A percentile compares a stretch with the other conserved stretches of the same genome.
Conservation (phyloP, 176 grass and related monocot genomes). For the Eleusine coracana region DNA sequence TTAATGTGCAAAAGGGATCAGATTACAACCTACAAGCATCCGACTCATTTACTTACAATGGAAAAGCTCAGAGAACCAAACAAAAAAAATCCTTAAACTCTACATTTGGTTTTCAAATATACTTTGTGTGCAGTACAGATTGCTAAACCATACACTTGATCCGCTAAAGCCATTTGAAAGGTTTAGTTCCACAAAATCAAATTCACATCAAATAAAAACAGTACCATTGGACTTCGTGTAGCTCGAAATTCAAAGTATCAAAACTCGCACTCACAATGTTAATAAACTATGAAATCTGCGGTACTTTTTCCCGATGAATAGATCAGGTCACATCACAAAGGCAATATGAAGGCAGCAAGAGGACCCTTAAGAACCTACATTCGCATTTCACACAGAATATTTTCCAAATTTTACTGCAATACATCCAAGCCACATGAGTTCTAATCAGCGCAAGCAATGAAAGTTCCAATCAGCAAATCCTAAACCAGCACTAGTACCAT, state of each 20-base stretch:
- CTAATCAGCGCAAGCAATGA: background rate
- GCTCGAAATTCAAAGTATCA: background rate
- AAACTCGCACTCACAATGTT: background rate
- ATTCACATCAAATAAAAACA: background rate
- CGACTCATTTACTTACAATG: background rate
- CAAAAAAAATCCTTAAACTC: background rate
- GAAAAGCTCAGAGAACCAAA: background rate
- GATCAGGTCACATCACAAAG: background rate
- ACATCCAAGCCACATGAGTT: background rate
- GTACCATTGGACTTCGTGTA: background rate
- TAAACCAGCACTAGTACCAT: background rate
- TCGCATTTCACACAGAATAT: background rate
- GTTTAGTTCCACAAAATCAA: background rate
- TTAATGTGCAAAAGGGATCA: conserved; percentile 3
- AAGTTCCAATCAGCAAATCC: background rate
- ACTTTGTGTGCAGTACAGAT: background rate
- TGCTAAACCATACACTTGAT: background rate
- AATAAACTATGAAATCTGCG: background rate
- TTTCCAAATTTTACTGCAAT: background rate
- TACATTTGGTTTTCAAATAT: background rate
- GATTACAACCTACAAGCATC: background rate
- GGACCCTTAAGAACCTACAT: background rate
- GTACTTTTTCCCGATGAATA: background rate
- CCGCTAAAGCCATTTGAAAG: background rate
- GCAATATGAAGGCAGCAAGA: background rate